Conservation (phyloP, 2,329 filamentous ascomycete species). For the Xylaria sp. region DNA sequence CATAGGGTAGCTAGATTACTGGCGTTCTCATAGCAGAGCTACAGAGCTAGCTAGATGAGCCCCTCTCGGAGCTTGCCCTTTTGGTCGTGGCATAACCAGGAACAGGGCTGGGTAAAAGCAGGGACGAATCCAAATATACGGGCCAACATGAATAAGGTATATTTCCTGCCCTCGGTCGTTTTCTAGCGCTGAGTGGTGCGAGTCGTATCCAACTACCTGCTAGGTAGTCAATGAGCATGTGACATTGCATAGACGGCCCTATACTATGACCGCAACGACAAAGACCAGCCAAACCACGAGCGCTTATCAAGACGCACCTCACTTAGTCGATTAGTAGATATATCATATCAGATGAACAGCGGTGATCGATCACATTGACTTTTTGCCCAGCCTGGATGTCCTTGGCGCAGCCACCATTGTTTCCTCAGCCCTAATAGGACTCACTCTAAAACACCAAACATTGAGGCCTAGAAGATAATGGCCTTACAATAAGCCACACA, state of each 20-base stretch:
- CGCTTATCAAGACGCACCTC: not conserved
- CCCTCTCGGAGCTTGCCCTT: not conserved
- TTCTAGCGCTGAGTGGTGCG: not conserved
- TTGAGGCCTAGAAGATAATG: not conserved
- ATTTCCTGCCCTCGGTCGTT: not conserved
- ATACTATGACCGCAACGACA: not conserved
- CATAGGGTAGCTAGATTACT: no score
- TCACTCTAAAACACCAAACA: not conserved
- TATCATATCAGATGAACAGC: not conserved
- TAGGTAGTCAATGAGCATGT: no score
- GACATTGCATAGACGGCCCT: not conserved
- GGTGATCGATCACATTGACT: not conserved
- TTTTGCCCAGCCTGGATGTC: not conserved
- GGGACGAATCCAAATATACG: not conserved
- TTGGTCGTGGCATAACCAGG: not conserved
- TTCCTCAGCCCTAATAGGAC: not conserved
- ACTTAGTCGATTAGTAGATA: not conserved
- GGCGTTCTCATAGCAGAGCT: not conserved
- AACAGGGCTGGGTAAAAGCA: not conserved
- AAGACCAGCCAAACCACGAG: not conserved
- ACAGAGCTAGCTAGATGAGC: not conserved
- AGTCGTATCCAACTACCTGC: not conserved
- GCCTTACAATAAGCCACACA: not conserved
- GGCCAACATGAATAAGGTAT: not conserved
- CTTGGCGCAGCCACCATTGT: not conserved